These are phyloP conservation scores for Candida easanensis DNA, from an alignment of 805 yeast genomes.

Conservation along the genomic window DNA sequence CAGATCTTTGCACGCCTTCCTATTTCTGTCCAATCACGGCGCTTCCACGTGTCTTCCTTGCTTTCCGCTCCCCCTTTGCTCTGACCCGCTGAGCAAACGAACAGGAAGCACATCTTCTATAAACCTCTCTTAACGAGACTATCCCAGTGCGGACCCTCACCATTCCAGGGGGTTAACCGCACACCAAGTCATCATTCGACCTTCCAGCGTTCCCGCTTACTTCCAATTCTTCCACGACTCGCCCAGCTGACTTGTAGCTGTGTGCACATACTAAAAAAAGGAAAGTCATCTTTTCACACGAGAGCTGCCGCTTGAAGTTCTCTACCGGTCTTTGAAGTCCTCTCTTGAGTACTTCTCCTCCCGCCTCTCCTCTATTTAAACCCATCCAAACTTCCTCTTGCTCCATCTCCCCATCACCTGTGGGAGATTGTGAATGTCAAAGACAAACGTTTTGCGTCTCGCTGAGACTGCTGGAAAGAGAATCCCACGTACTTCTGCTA, in stretches of 20 bases:
- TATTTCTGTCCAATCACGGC: no score
- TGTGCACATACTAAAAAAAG: background rate
- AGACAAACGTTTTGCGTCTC: slow-evolving; percentile 23
- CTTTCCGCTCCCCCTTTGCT: no score
- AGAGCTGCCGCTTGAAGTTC: slow-evolving; percentile 51
- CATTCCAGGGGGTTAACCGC: slow-evolving; percentile 1
- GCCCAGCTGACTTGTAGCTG: no score
- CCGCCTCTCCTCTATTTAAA: background rate
- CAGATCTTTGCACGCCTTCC: no score
- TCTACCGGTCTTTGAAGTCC: background rate
- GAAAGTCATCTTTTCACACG: slow-evolving; percentile 28
- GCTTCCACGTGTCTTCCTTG: no score
- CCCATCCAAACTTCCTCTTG: slow-evolving; percentile 4
- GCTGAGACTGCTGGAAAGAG: slow-evolving; percentile 25
- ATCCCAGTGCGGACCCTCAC: slow-evolving; percentile 6
- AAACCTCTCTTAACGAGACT: background rate
- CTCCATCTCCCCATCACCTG: background rate
- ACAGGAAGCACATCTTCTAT: background rate
- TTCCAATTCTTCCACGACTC: background rate
- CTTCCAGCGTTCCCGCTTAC: background rate
- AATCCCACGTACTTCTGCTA: slow-evolving; percentile 1
- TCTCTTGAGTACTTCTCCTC: background rate
- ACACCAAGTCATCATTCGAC: slow-evolving; percentile 8
- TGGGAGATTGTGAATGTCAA: slow-evolving; percentile 14
- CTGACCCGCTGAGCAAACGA: no score